Evolutionary conservation across 768 basidiomycete genomes (phyloP), one percentile per base, ranked within the genome.

Genomic region (Cystobasidium tubakii): DNA sequence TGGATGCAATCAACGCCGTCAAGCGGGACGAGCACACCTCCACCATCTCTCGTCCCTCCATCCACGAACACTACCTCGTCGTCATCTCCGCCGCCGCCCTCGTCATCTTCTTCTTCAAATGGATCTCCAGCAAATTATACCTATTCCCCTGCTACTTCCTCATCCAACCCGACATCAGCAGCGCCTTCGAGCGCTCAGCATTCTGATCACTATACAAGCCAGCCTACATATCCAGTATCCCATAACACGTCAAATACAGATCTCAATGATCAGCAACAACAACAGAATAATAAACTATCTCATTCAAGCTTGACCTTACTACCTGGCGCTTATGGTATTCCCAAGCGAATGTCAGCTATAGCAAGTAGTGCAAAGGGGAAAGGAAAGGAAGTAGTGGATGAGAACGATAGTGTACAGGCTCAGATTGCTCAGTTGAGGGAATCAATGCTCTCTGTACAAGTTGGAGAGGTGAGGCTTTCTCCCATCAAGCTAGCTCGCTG

Each of bases 281-380:
- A 65, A 25, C 29, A 42, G 17, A 25, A 67, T 21, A 67, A 54
- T 54, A 36, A 53, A 15, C 4, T 67, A 4, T 21, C 31, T 29
- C 66, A 53, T 6, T 21, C 50, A 4, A 23, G 36, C 19, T 31
- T 57, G 33, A 60, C 54, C 15, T 55, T 71, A 21, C 36, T 54
- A 33, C 69, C 53, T 34, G 69, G 69, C 19, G 69, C 69, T 12
- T 71, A 57, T 62, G 69, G 69, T 34, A 71, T 71, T 34, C 69
- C 69, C 9, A 71, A 71, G 29, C 3, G 69, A 55, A n/a, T 50
- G n/a, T 53, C 69, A 19, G 29, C 25, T 65, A 1, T 33, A 7
- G 15, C 33, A 27, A 46, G 34, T 23, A 65, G 36, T 27, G 19
- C 54, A 13, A 71, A 71, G 39, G 69, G 55, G 17, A 55, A 60